Base-by-base conservation (phyloP, 192 early-diverging fungal species). In the Fimicolochytrium jonesii region DNA sequence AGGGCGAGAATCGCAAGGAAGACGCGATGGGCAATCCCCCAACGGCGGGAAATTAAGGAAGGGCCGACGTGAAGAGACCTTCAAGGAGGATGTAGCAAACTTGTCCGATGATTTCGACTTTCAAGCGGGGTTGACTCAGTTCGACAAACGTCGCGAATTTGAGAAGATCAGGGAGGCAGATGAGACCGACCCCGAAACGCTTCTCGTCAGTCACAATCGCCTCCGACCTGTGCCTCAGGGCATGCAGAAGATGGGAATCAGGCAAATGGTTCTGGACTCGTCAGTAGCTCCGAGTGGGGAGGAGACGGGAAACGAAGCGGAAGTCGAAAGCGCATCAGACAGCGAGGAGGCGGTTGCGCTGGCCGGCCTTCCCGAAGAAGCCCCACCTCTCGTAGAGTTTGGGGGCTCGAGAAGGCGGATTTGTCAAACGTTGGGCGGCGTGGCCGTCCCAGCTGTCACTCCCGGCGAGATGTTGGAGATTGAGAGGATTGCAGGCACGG, bases 91-190 rank as follows among this genome's bases (percentile, higher is more conserved):
- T 41, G 64, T 59, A n/a, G 42, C 51, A 58, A 55, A 58, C 13
- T 47, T 52, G 2, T 36, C 56, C 10, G 62, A 73, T 10, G 77
- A 79, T 47, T 79, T 79, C 58, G 77, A 79, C 35, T 75, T 79
- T 49, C 70, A 79, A 66, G 67, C 73, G 4, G 64, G 64, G 20
- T 60, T 79, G 25, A 17, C 42, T 0, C 59, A 61, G 22, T 79
- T 79, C 63, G 88, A 92, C 56, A 92, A 92, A 66, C 77, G 75
- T 3, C 70, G 69, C 11, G 73, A 87, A 9, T 89, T 86, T 79
- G 82, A 76, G n/a, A 80, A 88, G 59, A 87, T 89, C 44, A 67
- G 83, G 30, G 68, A 77, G 50, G 70, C 75, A 7, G 89, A 92
- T 63, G 68, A 73, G 32, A 87, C 82, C 15, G 87, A 79, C 10